Evolutionary conservation across 1,139 yeast genomes (phyloP), one percentile per base, ranked within the genome.

Genomic region (Scheffersomyces cryptocercus): DNA sequence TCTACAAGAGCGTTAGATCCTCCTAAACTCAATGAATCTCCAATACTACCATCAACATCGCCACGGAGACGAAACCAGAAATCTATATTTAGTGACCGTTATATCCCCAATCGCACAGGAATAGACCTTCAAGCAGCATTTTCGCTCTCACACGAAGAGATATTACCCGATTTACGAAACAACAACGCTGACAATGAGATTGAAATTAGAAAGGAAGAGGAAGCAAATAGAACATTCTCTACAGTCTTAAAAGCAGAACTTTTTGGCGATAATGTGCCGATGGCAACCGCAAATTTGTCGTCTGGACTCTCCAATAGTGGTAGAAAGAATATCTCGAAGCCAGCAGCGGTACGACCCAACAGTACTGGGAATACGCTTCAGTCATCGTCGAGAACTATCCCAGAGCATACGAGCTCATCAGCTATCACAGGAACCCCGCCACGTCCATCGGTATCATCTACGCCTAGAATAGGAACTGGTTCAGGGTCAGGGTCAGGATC

Each of bases 91-190:
- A 83, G 88, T 47, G 98, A 91, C 62, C 68, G 99, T 43, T 89
- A 84, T 63, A 88, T 93, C 35, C 98, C 98, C 6, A 82, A 81
- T 48, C 67, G 98, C 46, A 83, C 86, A 2, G 97, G 96, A 0
- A 80, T 89, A 33, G 95, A 90, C 56, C 69, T 91, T 12, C 95
- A 89, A 56, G 91, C 97, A 0, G 97, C 97, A 1, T 82, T 88
- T 74, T 75, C 88, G 59, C 65, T 88, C 54, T 73, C 81, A 39
- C 68, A 73, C 55, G 76, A 77, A 52, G 76, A 76, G 31, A 60
- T 69, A 15, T 50, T 68, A 13, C 76, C 77, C 1, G 71, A 71
- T 47, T 56, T 70, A 36, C 53, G 71, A 36, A 63, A 60, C 39
- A 52, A 50, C 37, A 53, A 42, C 31, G 59, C 70, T 7, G 84